These are phyloP conservation scores for Dothideomycetes sp. DNA, from an alignment of 2,329 filamentous ascomycete genomes.

Conservation along the genomic window DNA sequence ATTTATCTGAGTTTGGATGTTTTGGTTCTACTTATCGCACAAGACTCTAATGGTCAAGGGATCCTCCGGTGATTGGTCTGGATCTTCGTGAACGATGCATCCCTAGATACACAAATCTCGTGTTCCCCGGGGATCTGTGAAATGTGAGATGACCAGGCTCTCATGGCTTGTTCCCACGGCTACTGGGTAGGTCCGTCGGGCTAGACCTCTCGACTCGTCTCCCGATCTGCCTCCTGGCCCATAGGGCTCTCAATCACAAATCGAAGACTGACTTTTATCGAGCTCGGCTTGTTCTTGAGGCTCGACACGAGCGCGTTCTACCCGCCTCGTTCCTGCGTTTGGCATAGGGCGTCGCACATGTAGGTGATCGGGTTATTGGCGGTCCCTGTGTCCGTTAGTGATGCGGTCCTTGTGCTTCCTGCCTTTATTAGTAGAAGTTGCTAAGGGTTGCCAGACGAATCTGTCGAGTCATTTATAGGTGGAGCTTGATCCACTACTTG, in stretches of 20 bases:
- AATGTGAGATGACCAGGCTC: background rate
- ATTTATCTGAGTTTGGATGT: background rate
- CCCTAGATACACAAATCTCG: conserved; percentile 1
- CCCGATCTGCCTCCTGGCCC: conserved; percentile 1
- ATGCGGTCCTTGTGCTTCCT: conserved; percentile 3
- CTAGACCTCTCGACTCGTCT: background rate
- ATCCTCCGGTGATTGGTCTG: background rate
- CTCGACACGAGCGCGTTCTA: background rate
- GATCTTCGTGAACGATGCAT: conserved; percentile 3
- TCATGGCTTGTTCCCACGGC: conserved; percentile 1
- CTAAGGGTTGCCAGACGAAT: conserved; percentile 1
- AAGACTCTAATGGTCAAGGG: background rate
- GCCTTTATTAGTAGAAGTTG: background rate
- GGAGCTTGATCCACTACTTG: conserved; percentile 3
- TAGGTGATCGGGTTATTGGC: conserved; percentile 1
- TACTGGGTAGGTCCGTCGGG: conserved; percentile 1
- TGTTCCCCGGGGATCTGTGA: conserved; percentile 3
- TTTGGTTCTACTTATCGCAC: background rate
- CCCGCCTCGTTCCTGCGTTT: background rate
- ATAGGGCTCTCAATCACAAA: conserved; percentile 1
- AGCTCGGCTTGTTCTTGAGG: conserved; percentile 1
- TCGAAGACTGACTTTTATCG: conserved; percentile 2
- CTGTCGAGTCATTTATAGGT: background rate
- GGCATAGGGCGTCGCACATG: conserved; percentile 1
- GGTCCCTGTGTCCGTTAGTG: conserved; percentile 1